Conservation (phyloP, 306 rosid species). For the Geum urbanum region DNA sequence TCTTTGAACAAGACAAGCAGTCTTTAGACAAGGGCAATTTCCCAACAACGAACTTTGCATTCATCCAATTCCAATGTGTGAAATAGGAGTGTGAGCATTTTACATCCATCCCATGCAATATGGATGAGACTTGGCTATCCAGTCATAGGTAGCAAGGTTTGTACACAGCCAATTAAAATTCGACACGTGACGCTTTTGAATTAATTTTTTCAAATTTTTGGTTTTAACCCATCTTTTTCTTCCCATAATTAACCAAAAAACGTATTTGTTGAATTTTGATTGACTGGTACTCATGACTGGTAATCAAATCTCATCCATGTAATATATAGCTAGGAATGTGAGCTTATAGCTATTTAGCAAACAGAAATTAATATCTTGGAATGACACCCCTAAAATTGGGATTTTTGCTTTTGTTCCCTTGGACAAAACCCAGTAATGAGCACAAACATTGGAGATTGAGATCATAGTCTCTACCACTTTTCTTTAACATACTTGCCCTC, state of each 20-base stretch:
- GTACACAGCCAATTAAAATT: too few species aligned
- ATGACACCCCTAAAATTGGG: constrained; percentile 16
- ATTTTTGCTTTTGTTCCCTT: constrained; percentile 29
- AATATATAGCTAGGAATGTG: constrained; percentile 18
- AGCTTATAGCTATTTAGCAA: constrained; percentile 17
- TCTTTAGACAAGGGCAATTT: constrained; percentile 13
- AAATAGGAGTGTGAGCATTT: constrained; percentile 21
- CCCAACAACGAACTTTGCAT: constrained; percentile 23
- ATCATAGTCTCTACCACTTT: neutral
- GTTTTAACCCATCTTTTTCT: too few species aligned
- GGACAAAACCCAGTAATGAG: constrained; percentile 31
- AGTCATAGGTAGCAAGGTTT: too few species aligned
- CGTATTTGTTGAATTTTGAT: too few species aligned
- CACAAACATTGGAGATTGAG: constrained; percentile 6
- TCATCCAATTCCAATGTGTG: constrained; percentile 30
- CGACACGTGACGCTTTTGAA: too few species aligned
- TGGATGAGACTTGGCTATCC: too few species aligned
- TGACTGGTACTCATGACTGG: too few species aligned
- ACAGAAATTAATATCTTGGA: constrained; percentile 20
- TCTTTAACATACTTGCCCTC: constrained; percentile 3
- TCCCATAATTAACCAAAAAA: too few species aligned
- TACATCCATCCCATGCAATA: constrained; percentile 26
- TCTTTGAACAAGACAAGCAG: constrained; percentile 22
- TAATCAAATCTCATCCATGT: too few species aligned
- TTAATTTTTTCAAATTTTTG: too few species aligned